Base-by-base conservation (phyloP, 2,329 filamentous ascomycete species). In the Colletotrichum paranaense region DNA sequence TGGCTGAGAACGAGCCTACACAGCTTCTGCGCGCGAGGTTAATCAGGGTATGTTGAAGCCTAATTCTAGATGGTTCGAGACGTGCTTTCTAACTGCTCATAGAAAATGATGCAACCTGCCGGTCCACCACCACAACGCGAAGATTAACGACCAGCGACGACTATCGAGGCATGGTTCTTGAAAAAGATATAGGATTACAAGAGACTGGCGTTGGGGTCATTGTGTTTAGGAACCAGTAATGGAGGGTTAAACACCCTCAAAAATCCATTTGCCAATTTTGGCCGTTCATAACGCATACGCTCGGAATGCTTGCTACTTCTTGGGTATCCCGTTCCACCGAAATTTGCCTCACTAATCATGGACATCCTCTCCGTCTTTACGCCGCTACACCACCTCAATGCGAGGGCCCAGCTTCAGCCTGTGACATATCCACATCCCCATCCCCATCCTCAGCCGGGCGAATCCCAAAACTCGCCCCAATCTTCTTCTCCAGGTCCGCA, bases 1-100 rank as follows among this genome's bases (percentile, higher is more conserved):
- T 98, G 62, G 96, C 95, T 0, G 91, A 97, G 86, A 97, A 97
- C 60, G 94, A 97, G 82, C 89, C 94, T 6, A 88, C 92, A 71
- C 92, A 95, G 82, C 94, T 95, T 82, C 91, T 97, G 66, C 89
- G 95, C 75, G 91, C 93, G 16, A 88, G 91, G 82, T 89, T 98
- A 86, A 92, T 98, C 78, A 93, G 97, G 80, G 89, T 91, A 80
- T 60, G 85, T 82, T 32, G 22, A 24, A 24, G 22, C 28, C 5
- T 4, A 9, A n/a, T 28, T n/a, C 12, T 5, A 16, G 52, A 16
- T 38, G 12, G 30, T 5, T 16, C 16, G 49, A 28, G 19, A 58
- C 38, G 19, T 9, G 38, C 19, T 19, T 11, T 19, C 57, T 46
- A 16, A 73, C 58, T 32, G 28, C 64, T 28, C 32, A 55, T 72